Evolutionary conservation across 75 land plant genomes (phyloP).

Genomic region (Pinus taeda): DNA sequence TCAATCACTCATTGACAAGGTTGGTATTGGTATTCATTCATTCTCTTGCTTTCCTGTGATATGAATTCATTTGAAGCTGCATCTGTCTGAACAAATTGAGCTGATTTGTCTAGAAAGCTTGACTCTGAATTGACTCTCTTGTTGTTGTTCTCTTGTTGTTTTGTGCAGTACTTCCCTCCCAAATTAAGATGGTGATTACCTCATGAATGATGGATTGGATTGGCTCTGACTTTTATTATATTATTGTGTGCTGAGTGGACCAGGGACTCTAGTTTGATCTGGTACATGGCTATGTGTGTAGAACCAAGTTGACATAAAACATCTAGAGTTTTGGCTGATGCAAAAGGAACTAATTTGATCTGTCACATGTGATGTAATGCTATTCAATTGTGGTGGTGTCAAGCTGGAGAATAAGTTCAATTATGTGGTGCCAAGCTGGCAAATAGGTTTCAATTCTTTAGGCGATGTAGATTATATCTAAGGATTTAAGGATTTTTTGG

Average conservation of each 20-base stretch:
- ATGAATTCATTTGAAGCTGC: not conserved
- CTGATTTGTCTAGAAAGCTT: no score
- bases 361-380: not conserved
- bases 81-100: no score
- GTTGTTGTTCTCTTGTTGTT: no score
- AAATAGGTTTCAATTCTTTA: not conserved
- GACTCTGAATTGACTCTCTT: no score
- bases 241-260: not conserved
- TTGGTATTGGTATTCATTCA: constrained; percentile 2
- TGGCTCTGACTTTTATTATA: not conserved
- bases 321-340: constrained; percentile 60
- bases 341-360: constrained; percentile 54
- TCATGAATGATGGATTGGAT: no score
- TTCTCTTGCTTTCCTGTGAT: not conserved
- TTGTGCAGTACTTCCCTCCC: constrained; percentile 56
- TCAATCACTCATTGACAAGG: constrained; percentile 77
- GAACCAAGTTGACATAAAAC: constrained; percentile 67
- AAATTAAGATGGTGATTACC: constrained; percentile 50
- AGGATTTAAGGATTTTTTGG: no score
- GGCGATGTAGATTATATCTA: no score
- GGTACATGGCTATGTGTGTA: constrained; percentile 65
- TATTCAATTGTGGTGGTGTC: no score
- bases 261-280: constrained; percentile 63
- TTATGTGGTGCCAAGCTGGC: not conserved
- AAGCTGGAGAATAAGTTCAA: no score